phyloP scores from a whole-genome alignment of 345 rosid species.

The Eutrema japonicum region DNA sequence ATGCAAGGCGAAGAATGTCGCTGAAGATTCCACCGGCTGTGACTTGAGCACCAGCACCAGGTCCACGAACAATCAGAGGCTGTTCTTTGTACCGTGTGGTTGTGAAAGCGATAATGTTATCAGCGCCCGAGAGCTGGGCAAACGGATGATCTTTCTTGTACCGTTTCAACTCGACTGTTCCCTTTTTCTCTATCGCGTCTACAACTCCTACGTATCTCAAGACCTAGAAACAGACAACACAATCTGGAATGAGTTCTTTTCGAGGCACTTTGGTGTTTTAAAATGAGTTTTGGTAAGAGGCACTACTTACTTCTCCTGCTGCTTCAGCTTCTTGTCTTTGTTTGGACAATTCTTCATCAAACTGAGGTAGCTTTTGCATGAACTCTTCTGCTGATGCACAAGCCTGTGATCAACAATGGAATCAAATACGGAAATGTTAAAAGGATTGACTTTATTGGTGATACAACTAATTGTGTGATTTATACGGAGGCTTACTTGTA shows the following conservation, averaged over 20 bases:
- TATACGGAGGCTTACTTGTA: conserved; percentile 62
- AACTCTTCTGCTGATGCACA: conserved; percentile 85
- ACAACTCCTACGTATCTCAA: conserved; percentile 94
- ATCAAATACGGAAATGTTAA: neutral
- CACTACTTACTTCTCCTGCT: conserved; percentile 77
- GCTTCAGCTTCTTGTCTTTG: conserved; percentile 80
- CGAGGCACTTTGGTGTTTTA: conserved; percentile 7
- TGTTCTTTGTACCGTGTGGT: conserved; percentile 85
- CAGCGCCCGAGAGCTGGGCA: conserved; percentile 93
- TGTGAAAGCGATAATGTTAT: conserved; percentile 95
- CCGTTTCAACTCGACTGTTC: conserved; percentile 73
- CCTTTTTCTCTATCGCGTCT: conserved; percentile 62
- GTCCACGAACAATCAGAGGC: conserved; percentile 94
- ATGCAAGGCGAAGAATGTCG: conserved; percentile 87
- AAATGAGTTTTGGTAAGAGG: conserved; percentile 5
- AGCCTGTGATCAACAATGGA: conserved; percentile 52
- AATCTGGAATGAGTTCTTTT: conserved; percentile 23
- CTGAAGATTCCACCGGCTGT: conserved; percentile 98
- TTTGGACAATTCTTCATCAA: conserved; percentile 69
- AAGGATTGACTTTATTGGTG: neutral
- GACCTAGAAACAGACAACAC: conserved; percentile 53
- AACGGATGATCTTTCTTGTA: conserved; percentile 87
- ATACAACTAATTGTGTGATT: neutral
- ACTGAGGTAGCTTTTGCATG: conserved; percentile 75
- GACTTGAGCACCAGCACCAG: conserved; percentile 98